A percentile compares a stretch with the other conserved stretches of the same genome.
Conservation (phyloP, 1,284 basidiomycete genomes). For the Puccinia horiana region DNA sequence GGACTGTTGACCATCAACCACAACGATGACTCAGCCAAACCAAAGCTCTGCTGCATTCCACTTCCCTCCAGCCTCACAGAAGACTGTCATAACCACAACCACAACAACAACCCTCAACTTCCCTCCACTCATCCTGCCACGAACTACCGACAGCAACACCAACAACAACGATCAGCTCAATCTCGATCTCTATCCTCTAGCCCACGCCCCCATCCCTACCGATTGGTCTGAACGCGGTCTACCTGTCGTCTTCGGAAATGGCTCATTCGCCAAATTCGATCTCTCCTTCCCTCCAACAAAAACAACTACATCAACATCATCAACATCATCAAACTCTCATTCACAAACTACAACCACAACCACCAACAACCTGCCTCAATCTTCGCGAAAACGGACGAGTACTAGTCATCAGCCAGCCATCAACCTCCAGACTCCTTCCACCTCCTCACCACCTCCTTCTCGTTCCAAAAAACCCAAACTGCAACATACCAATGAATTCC, state of each 20-base stretch:
- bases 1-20: background rate
- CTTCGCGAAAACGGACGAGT: background rate
- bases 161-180: constrained; percentile 3
- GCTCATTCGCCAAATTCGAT: constrained; percentile 31
- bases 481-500: background rate
- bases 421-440: background rate
- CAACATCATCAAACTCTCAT: background rate
- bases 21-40: background rate
- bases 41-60: constrained; percentile 45
- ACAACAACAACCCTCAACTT: constrained; percentile 55
- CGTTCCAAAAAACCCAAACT: constrained; percentile 1
- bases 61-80: constrained; percentile 53
- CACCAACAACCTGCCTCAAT: background rate
- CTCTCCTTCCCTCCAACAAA: background rate
- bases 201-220: background rate
- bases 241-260: constrained; percentile 6
- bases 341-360: background rate
- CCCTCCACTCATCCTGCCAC: constrained; percentile 54
- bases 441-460: background rate
- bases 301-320: background rate
- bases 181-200: constrained; percentile 36
- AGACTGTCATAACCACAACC: constrained; percentile 55
- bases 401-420: background rate
- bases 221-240: constrained; percentile 25
- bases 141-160: constrained; percentile 36